Conservation (phyloP, 345 rosid genomes). For the Mallotus nudiflorus region DNA sequence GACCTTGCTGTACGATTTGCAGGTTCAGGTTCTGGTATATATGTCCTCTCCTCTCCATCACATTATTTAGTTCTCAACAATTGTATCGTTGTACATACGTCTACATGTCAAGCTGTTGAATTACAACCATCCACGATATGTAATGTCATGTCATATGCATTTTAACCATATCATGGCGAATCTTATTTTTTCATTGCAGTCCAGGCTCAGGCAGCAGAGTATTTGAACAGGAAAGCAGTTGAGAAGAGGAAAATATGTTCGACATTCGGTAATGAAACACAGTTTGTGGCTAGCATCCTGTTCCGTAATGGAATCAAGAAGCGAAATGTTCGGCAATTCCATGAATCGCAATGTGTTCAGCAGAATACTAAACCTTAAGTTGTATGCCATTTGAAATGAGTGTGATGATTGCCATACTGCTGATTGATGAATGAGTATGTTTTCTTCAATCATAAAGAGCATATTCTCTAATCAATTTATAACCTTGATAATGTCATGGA, state of each 20-base stretch:
- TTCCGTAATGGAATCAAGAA: conserved; percentile 74
- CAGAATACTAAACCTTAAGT: background rate
- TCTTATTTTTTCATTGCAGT: conserved; percentile 42
- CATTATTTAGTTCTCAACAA: background rate
- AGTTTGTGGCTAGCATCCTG: conserved; percentile 43
- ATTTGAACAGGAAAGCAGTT: conserved; percentile 50
- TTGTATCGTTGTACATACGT: background rate
- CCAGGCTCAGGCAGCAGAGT: conserved; percentile 63
- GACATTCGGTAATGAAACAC: conserved; percentile 22
- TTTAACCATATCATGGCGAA: background rate
- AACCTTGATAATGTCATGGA: too few relatives aligned
- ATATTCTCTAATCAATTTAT: too few relatives aligned
- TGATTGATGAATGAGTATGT: too few relatives aligned
- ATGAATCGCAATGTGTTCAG: conserved; percentile 30
- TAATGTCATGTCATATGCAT: background rate
- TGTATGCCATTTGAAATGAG: background rate
- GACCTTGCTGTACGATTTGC: conserved; percentile 42
- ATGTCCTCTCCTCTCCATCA: conserved; percentile 5
- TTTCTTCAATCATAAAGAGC: too few relatives aligned
- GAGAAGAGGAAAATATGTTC: conserved; percentile 35
- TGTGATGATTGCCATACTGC: too few relatives aligned
- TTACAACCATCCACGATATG: too few relatives aligned
- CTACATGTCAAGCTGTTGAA: too few relatives aligned
- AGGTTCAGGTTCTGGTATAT: conserved; percentile 65
- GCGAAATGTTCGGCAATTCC: conserved; percentile 48